Percentiles rank a stretch among this genome's conserved stretches.
phyloP scores from a whole-genome alignment of 1,284 basidiomycete genomes.

The Cryptococcus jaspeensis region DNA sequence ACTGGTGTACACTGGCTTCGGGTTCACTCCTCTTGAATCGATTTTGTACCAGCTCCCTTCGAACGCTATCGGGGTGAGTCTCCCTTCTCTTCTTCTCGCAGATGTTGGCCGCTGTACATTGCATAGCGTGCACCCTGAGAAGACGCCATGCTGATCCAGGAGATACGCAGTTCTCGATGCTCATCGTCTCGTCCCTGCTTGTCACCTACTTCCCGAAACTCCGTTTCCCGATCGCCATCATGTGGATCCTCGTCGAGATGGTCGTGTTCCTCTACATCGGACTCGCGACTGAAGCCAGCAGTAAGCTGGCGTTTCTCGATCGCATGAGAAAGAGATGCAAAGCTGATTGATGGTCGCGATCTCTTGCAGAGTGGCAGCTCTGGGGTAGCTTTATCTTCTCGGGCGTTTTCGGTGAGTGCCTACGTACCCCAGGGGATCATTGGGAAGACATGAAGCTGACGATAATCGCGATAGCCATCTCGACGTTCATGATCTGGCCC shows the following conservation, averaged over 20 bases:
- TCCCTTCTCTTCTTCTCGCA: no score
- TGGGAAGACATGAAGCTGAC: neutral
- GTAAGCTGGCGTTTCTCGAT: no score
- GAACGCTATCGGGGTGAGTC: conserved; percentile 16
- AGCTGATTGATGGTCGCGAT: neutral
- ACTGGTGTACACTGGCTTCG: conserved; percentile 26
- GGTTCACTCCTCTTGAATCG: conserved; percentile 25
- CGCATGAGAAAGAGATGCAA: no score
- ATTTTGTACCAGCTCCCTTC: conserved; percentile 28
- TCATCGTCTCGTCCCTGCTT: conserved; percentile 14
- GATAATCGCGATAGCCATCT: conserved; percentile 3
- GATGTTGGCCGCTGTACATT: no score
- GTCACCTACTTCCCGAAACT: conserved; percentile 16
- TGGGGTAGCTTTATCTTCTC: conserved; percentile 27
- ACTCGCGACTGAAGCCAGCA: conserved; percentile 12
- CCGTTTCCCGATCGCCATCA: conserved; percentile 29
- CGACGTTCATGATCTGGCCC: conserved; percentile 35
- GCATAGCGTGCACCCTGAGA: no score
- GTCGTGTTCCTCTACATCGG: conserved; percentile 28
- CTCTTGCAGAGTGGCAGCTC: conserved; percentile 21
- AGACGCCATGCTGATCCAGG: no score
- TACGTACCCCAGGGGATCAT: no score
- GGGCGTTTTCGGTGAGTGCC: conserved; percentile 11
- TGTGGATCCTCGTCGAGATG: conserved; percentile 13
- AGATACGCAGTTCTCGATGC: conserved; percentile 1